Conservation (phyloP, 139 green algal genomes). For the Micractinium conductrix region DNA sequence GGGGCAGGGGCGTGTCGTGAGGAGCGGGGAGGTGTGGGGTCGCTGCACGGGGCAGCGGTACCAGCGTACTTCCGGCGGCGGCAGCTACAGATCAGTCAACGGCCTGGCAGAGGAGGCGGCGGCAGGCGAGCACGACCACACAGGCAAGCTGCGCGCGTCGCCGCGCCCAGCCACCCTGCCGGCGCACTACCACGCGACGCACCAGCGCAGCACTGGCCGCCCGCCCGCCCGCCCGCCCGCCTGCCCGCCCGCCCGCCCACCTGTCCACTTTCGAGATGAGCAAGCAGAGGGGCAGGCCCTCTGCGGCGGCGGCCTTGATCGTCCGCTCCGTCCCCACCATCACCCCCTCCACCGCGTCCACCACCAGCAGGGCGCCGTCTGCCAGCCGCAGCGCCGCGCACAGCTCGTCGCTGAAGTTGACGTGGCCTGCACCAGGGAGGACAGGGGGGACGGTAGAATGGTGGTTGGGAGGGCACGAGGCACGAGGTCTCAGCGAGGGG, state of each 20-base stretch:
- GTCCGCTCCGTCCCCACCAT: conserved; percentile 90
- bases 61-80: no score
- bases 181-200: background rate
- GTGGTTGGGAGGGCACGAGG: background rate
- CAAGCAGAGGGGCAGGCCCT: conserved; percentile 88
- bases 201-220: background rate
- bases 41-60: no score
- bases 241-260: no score
- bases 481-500: no score
- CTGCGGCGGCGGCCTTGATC: conserved; percentile 80
- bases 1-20: no score
- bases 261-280: conserved; percentile 90
- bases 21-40: no score
- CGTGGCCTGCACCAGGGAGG: conserved; percentile 71
- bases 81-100: no score
- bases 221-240: background rate
- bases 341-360: conserved; percentile 96
- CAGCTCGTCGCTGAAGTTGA: conserved; percentile 99
- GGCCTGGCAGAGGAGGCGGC: no score
- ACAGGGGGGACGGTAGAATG: background rate
- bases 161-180: no score
- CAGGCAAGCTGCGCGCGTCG: no score
- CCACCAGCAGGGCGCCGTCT: conserved; percentile 90
- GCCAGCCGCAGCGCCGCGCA: conserved; percentile 81
- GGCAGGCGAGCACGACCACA: no score